Evolutionary conservation across 1,284 basidiomycete species (phyloP), one percentile per base, ranked within the genome.

Genomic region (Ganoderma resinaceum): DNA sequence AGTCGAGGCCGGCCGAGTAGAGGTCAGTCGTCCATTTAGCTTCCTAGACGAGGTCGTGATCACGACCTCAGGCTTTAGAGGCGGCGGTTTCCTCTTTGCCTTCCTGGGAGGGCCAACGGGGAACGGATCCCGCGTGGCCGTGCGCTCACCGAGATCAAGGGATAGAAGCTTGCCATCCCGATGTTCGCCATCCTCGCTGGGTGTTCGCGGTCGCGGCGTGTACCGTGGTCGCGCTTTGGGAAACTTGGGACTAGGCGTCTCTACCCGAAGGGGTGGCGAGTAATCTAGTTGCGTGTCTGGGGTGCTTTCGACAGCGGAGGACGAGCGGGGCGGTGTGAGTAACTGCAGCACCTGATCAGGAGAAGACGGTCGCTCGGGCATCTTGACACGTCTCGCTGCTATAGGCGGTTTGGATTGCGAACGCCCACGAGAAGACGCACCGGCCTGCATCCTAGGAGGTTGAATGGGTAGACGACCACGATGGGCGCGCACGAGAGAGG

Each of bases 41-140:
- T 37, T 57, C 37, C 23, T 57, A 1, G 35, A 61, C 29, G 57
- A 18, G 14, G 80, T 73, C 31, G 76, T 77, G 55, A 77, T 78
- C 73, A 83, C 78, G 68, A 75, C 76, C 65, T 83, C 83, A 3
- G 80, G 79, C 14, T 79, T 77, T 20, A 29, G 35, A 23, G 46
- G 46, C 8, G 77, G 76, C 43, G 71, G 73, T 18, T 76, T 8
- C 31, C 35, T 49, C 63, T 65, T 72, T 20, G 60, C 23, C 29
- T 31, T 49, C 14, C 60, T 70, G 14, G 55, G 61, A 29, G 43
- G 65, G 2, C 52, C 66, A n/a, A 57, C 40, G 4, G 16, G 49
- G 11, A 49, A 55, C 4, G 26, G 43, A 26, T 7, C n/a, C 11
- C 7, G 46, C 42, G 33, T 37, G 14, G 16, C 58, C 58, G 58